Evolutionary conservation across 139 green algal genomes (phyloP).

Genomic region (Tetradesmus lagerheimii): DNA sequence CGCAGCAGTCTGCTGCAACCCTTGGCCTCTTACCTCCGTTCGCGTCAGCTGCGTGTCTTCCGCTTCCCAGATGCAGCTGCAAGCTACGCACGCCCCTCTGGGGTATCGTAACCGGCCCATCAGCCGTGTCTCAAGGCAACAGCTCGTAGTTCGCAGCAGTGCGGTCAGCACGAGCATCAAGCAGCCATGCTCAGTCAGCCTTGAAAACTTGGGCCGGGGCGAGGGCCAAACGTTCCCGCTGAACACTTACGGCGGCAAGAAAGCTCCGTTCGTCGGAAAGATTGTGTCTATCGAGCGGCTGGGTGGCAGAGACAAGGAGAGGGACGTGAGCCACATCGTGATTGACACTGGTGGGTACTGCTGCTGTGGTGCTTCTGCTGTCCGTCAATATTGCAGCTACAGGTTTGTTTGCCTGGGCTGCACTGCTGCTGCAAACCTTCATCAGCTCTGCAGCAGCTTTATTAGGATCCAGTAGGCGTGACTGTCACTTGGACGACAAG

Average conservation of each 20-base stretch:
- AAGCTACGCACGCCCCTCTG: background rate
- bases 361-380: background rate
- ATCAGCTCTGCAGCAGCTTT: too few relatives aligned
- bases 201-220: background rate
- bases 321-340: constrained; percentile 36
- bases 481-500: too few relatives aligned
- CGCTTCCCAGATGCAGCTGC: background rate
- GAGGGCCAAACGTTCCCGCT: background rate
- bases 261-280: constrained; percentile 15
- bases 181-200: background rate
- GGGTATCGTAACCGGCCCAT: background rate
- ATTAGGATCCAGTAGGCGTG: too few relatives aligned
- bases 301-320: constrained; percentile 29
- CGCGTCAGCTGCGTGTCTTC: background rate
- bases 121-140: background rate
- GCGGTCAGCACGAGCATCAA: background rate
- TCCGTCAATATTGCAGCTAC: background rate
- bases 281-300: constrained; percentile 26
- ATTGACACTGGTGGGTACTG: constrained; percentile 28
- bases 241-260: constrained; percentile 26
- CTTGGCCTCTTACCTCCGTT: background rate
- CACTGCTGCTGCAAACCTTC: too few relatives aligned
- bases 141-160: background rate
- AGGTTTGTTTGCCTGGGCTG: background rate
- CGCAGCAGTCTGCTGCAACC: background rate